Evolutionary conservation across 192 early-diverging fungal genomes (phyloP).

Genomic region (Pilaira anomala): DNA sequence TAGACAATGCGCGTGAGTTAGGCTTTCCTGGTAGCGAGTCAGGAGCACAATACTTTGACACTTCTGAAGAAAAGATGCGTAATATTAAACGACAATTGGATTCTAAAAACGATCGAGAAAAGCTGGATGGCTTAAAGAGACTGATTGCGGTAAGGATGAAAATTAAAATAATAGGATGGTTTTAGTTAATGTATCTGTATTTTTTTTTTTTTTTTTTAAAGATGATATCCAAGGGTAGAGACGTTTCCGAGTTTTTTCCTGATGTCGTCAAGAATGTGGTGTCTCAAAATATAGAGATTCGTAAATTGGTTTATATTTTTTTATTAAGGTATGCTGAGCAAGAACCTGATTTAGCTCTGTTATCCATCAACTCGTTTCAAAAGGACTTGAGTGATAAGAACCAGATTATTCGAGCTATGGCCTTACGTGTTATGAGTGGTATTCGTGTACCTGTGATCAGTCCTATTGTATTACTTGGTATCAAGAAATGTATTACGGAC

Average conservation of each 20-base stretch:
- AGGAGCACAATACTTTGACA: slow-evolving; percentile 84
- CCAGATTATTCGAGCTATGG: slow-evolving; percentile 92
- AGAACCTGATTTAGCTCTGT: slow-evolving; percentile 91
- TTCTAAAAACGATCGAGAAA: slow-evolving; percentile 86
- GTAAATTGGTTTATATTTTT: slow-evolving; percentile 96
- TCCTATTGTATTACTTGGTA: slow-evolving; percentile 86
- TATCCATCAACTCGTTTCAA: slow-evolving; percentile 98
- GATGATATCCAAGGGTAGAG: slow-evolving; percentile 87
- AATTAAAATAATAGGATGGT: too few relatives aligned
- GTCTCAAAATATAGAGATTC: slow-evolving; percentile 80
- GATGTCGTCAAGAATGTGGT: slow-evolving; percentile 98
- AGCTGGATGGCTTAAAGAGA: slow-evolving; percentile 87
- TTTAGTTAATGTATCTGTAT: neutral
- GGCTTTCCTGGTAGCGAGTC: slow-evolving; percentile 58
- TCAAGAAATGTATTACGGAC: slow-evolving; percentile 85
- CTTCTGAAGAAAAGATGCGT: slow-evolving; percentile 78
- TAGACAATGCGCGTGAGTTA: slow-evolving; percentile 86
- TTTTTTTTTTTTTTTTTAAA: slow-evolving; percentile 27
- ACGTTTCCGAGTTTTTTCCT: slow-evolving; percentile 88
- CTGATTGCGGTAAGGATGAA: slow-evolving; percentile 74
- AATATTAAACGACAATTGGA: slow-evolving; percentile 75
- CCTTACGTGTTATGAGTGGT: slow-evolving; percentile 91
- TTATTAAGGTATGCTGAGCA: slow-evolving; percentile 92
- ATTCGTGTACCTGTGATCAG: slow-evolving; percentile 91
- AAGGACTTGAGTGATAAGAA: slow-evolving; percentile 91